These are phyloP conservation scores for Bocquillonia castaneifolia DNA, from an alignment of 441 rosid genomes.

Conservation along the genomic window DNA sequence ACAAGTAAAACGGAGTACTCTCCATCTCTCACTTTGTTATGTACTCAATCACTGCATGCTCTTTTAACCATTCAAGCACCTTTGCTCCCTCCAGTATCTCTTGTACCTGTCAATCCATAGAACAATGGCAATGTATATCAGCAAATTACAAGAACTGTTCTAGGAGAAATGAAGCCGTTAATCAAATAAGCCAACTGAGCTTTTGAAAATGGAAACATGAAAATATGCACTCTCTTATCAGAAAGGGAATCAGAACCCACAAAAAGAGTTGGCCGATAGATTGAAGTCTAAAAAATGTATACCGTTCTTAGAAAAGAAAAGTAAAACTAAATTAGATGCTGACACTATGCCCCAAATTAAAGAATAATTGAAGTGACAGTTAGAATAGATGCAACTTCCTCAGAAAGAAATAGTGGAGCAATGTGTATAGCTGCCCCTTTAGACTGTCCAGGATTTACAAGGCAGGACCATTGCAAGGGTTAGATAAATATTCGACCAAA, in stretches of 20 bases:
- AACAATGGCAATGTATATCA: background rate
- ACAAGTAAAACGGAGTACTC: too few relatives aligned
- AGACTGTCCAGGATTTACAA: background rate
- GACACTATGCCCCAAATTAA: background rate
- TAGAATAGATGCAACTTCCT: background rate
- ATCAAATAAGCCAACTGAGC: background rate
- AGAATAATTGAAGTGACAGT: background rate
- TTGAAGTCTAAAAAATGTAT: background rate
- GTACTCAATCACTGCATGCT: constrained; percentile 63
- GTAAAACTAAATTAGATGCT: background rate
- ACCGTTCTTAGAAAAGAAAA: background rate
- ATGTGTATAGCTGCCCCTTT: too few relatives aligned
- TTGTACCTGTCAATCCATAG: constrained; percentile 51
- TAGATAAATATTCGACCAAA: background rate
- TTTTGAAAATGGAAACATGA: background rate
- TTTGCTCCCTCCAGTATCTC: constrained; percentile 89
- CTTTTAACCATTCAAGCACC: constrained; percentile 93
- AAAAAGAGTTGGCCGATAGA: background rate
- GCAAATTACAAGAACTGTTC: background rate
- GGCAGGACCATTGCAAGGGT: background rate
- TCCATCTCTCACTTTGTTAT: constrained; percentile 42
- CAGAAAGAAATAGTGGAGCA: background rate
- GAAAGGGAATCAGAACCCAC: background rate
- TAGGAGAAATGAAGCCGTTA: background rate
- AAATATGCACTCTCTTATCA: background rate